Evolutionary conservation across 805 yeast genomes (phyloP).

Genomic region (Candida sonorensis): DNA sequence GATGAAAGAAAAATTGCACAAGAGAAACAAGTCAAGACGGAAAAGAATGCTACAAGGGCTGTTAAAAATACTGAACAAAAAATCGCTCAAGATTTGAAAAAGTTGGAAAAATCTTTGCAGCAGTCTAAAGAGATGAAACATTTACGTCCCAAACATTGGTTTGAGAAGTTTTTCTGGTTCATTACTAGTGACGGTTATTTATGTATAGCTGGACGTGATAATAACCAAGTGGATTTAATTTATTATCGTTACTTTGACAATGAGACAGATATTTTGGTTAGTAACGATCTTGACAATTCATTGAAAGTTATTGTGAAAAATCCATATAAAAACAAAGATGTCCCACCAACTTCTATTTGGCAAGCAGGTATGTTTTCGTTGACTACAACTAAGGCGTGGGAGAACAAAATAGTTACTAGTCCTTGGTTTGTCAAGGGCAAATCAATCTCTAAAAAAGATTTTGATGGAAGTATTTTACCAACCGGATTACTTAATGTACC

Average conservation of each 20-base stretch:
- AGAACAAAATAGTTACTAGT: constrained; percentile 68
- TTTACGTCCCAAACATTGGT: constrained; percentile 74
- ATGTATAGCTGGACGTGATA: constrained; percentile 82
- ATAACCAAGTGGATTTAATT: constrained; percentile 69
- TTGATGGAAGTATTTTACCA: constrained; percentile 46
- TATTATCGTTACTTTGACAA: constrained; percentile 67
- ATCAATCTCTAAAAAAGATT: constrained; percentile 65
- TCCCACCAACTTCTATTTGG: constrained; percentile 80
- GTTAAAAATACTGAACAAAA: constrained; percentile 76
- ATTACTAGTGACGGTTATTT: constrained; percentile 84
- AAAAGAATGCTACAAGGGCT: constrained; percentile 68
- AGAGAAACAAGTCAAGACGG: constrained; percentile 75
- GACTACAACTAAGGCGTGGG: constrained; percentile 86
- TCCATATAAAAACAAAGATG: constrained; percentile 58
- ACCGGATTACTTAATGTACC: constrained; percentile 55
- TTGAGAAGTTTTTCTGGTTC: constrained; percentile 94
- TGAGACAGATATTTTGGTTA: constrained; percentile 64
- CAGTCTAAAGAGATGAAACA: constrained; percentile 42
- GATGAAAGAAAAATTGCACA: constrained; percentile 69
- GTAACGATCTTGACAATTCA: constrained; percentile 68
- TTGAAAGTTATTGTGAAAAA: constrained; percentile 76
- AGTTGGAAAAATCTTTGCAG: constrained; percentile 51
- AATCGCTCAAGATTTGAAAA: constrained; percentile 64
- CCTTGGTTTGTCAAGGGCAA: constrained; percentile 79
- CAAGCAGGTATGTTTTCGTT: constrained; percentile 90